Evolutionary conservation across 2,329 filamentous ascomycete genomes (phyloP), one percentile per base, ranked within the genome.

Genomic region (Cladosporium sp.): DNA sequence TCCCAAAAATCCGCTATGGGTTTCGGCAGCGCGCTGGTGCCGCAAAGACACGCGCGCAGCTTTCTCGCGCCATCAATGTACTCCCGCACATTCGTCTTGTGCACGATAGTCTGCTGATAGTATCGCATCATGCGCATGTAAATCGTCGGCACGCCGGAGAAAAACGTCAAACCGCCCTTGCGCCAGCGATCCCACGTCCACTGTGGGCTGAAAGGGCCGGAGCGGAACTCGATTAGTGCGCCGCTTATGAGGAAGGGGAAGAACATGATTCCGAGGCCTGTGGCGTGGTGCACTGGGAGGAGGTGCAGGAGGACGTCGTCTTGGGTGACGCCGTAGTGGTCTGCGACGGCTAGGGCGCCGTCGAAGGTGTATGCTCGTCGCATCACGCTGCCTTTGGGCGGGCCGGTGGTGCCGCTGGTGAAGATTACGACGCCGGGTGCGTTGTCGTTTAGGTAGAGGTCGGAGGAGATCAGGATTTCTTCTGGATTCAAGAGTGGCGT

Each of bases 361-460:
- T 67, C 63, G 51, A 69, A 69, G 8, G 69, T 62, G 53, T 68
- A 73, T 1, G 66, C 63, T 32, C 71, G 61, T 8, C 69, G 65
- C 70, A 73, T 73, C 1, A 74, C 69, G 20, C 69, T 68, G 2
- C 88, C 88, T 62, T 95, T 94, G 0, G 88, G 89, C 1, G 73
- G 74, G 0, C 88, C 89, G 0, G 88, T 94, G 35, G 85, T 92
- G 3, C 90, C 90, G 16, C 86, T 90, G 0, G 88, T 94, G 64
- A 87, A 94, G 19, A 74, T 73, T 2, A 74, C 70, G 5, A 74
- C 64, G 4, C 64, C 68, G 1, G 68, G 66, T 13, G 55, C 67
- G 49, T 67, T 72, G 41, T 73, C 68, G 38, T 70, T 64, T 12
- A 72, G 59, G 9, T 65, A 65, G 13, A 62, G 58, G 50, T 72